Evolutionary conservation across 495 filamentous ascomycete genomes (phyloP).

Genomic region (Hypoxylon lenormandii): DNA sequence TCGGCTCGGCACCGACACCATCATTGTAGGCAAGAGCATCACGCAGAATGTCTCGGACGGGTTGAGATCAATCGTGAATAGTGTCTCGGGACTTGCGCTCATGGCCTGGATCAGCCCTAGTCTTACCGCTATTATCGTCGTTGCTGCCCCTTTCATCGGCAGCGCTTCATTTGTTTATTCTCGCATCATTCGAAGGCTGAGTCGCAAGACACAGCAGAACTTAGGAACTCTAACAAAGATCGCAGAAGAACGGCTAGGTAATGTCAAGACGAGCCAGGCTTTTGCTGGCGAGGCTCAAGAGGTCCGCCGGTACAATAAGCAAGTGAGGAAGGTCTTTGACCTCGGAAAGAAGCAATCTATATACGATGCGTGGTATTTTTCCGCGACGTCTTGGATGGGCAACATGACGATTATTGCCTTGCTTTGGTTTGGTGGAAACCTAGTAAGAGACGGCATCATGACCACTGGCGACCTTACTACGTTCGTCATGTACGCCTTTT

Average conservation of each 20-base stretch:
- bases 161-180: slow-evolving; percentile 91
- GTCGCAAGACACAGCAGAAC: slow-evolving; percentile 90
- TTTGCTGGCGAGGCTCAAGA: slow-evolving; percentile 94
- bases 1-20: slow-evolving; percentile 91
- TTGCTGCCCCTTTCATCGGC: slow-evolving; percentile 94
- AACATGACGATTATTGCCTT: slow-evolving; percentile 96
- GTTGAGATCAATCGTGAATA: slow-evolving; percentile 85
- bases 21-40: slow-evolving; percentile 97
- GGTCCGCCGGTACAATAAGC: slow-evolving; percentile 87
- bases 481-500: slow-evolving; percentile 97
- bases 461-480: slow-evolving; percentile 93
- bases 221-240: slow-evolving; percentile 93
- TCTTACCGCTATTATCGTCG: slow-evolving; percentile 82
- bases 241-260: slow-evolving; percentile 93
- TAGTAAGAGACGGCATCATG: slow-evolving; percentile 87
- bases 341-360: slow-evolving; percentile 86
- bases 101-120: slow-evolving; percentile 95
- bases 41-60: slow-evolving; percentile 98
- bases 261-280: slow-evolving; percentile 93
- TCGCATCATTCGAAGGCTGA: slow-evolving; percentile 83
- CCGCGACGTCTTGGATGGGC: slow-evolving; percentile 84
- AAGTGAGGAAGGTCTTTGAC: slow-evolving; percentile 89
- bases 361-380: slow-evolving; percentile 91
- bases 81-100: slow-evolving; percentile 83
- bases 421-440: slow-evolving; percentile 87